Base-by-base conservation (phyloP, 768 basidiomycete species). In the Macrolepiota dolichaula region DNA sequence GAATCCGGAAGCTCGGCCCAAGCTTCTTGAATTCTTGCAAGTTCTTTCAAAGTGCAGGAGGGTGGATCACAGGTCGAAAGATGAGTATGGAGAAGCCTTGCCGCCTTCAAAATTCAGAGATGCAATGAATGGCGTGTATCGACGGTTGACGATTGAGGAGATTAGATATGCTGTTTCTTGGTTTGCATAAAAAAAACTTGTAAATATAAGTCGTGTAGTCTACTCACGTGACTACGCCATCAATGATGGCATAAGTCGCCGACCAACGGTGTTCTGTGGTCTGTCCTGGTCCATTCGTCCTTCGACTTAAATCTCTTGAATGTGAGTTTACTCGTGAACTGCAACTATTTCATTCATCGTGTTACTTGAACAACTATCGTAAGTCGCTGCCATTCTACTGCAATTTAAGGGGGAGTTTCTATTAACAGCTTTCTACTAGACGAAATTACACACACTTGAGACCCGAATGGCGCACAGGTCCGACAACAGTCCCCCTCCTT, bases 401-500 rank as follows among this genome's bases (percentile, higher is more conserved):
- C 29, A 32, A 17, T 17, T 44, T 7, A n/a, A 15, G 12, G n/a
- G 4, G 42, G 19, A 44, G 42, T n/a, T 12, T 44, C 19, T 19
- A n/a, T 44, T 32, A 32, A 1, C 42, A n/a, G 42, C 17, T 19
- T 44, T n/a, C n/a, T 12, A 17, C 42, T 35, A 51, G 56, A 46
- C 25, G 32, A n/a, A 53, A 38, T 13, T n/a, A n/a, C n/a, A 57
- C 46, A 19, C 37, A 57, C 40, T 24, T 24, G 37, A 52, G 40
- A 35, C 27, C 40, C 24, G 11, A 1, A 52, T 44, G 22, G 32
- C 35, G 9, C 29, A 42, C 25, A 60, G 27, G 51, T 32, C 59
- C 5, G 29, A 53, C n/a, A 10, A 36, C 52, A 64, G 52, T 38
- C 51, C 52, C 10, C 54, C 63, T 24, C 60, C 62, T 19, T 67